Percentiles rank a stretch among this genome's conserved stretches.
Evolutionary conservation across 805 yeast genomes (phyloP).

Genomic region (Kodamaea leandrae): DNA sequence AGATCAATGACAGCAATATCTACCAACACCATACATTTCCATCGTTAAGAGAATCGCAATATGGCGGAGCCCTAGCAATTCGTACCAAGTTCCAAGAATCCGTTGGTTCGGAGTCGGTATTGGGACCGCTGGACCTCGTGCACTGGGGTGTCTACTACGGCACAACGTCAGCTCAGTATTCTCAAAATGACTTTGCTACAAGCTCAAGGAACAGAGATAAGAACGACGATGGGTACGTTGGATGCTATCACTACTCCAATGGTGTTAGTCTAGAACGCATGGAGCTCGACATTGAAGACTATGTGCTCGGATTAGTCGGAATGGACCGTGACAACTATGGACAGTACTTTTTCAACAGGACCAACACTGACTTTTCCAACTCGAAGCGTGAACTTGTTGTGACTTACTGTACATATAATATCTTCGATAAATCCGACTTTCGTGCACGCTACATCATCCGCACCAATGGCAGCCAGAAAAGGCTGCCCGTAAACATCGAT

Average conservation of each 20-base stretch:
- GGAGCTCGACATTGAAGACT: conserved; percentile 27
- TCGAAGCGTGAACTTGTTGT: conserved; percentile 34
- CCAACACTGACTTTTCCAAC: conserved; percentile 4
- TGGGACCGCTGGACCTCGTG: conserved; percentile 39
- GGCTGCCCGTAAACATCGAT: conserved; percentile 31
- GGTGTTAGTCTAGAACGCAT: conserved; percentile 26
- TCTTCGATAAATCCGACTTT: conserved; percentile 70
- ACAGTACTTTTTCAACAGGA: conserved; percentile 19
- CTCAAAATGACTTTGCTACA: conserved; percentile 27
- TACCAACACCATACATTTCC: conserved; percentile 14
- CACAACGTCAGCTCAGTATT: conserved; percentile 24
- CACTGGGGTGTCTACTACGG: conserved; percentile 40
- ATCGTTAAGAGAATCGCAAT: conserved; percentile 28
- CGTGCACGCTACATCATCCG: conserved; percentile 55
- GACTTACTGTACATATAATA: conserved; percentile 69
- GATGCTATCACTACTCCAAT: conserved; percentile 38
- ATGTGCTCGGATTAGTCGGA: conserved; percentile 28
- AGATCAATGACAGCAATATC: not conserved
- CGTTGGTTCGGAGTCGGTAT: conserved; percentile 12
- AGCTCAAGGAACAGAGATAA: conserved; percentile 6
- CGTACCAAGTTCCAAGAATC: conserved; percentile 23
- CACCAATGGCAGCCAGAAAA: conserved; percentile 10
- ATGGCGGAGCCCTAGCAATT: conserved; percentile 28
- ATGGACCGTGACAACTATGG: conserved; percentile 16
- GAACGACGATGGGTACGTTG: conserved; percentile 40